Percentiles rank a stretch among this genome's conserved stretches.
These are phyloP conservation scores for Penicilliopsis zonata DNA, from an alignment of 495 filamentous ascomycete species.

Conservation along the genomic window DNA sequence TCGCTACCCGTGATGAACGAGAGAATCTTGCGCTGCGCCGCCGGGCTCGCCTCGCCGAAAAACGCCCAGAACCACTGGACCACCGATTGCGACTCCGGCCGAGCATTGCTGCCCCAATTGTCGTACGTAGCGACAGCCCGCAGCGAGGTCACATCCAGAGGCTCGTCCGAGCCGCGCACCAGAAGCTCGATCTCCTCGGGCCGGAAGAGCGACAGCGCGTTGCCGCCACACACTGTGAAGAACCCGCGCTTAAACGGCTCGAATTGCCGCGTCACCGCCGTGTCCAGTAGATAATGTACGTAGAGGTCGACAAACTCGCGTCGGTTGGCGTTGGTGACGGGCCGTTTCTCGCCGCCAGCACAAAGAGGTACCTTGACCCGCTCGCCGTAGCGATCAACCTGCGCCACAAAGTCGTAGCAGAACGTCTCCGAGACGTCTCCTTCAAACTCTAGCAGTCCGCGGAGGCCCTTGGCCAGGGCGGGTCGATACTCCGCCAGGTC, in stretches of 20 bases:
- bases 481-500: conserved; percentile 83
- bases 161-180: conserved; percentile 77
- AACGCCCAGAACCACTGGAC: conserved; percentile 85
- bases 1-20: conserved; percentile 92
- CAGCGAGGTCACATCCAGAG: conserved; percentile 65
- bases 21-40: conserved; percentile 64
- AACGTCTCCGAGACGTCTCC: conserved; percentile 77
- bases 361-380: conserved; percentile 56
- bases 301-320: conserved; percentile 85
- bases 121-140: conserved; percentile 74
- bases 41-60: conserved; percentile 52
- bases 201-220: conserved; percentile 81
- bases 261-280: conserved; percentile 68
- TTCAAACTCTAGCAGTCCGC: conserved; percentile 67
- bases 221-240: conserved; percentile 85
- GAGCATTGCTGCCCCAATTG: conserved; percentile 49
- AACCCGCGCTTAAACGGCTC: conserved; percentile 95
- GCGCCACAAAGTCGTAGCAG: conserved; percentile 71
- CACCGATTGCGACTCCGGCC: conserved; percentile 46
- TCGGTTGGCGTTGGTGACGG: conserved; percentile 77
- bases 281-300: conserved; percentile 70
- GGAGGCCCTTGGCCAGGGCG: conserved; percentile 61
- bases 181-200: conserved; percentile 90
- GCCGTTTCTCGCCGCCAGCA: conserved; percentile 55
- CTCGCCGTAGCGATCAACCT: conserved; percentile 68